Evolutionary conservation across 805 yeast genomes (phyloP), one percentile per base, ranked within the genome.

Genomic region (Metschnikowia borealis): DNA sequence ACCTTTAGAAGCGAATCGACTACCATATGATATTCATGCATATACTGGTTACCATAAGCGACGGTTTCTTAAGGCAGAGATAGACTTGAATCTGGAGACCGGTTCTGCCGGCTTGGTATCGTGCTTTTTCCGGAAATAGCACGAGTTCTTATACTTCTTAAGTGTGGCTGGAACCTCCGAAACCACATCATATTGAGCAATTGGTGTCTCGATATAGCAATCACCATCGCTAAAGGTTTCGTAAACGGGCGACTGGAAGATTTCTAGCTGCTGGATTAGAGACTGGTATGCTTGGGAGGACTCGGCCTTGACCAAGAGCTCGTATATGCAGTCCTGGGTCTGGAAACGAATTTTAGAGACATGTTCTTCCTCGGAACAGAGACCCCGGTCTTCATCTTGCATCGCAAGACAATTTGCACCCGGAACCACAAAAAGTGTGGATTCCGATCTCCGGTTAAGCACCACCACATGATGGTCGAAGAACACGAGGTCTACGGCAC

Each of bases 181-280:
- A n/a, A 31, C 20, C 6, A 54, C 17, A 32, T 54, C 56, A 17
- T 35, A 48, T n/a, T 26, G 43, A 5, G 55, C 55, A 14, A 51
- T 11, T 4, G 35, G n/a, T 2, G 51, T 48, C 14, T 45, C 49
- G 13, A 51, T 11, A 21, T 15, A 40, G 44, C 53, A 46, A 42
- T 54, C 56, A 5, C 26, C 15, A 15, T 47, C 53, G 14, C 51
- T 44, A n/a, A 33, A 29, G 4, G 21, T 13, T 26, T 40, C 38
- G 20, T 14, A 34, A 14, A 18, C 32, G 6, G 39, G 42, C 38
- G 18, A n/a, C 7, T 14, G 13, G 13, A 38, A n/a, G 7, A 21
- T 15, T 6, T 4, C 41, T 5, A 23, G 15, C 13, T 38, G 29
- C 34, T 10, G 18, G 14, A 2, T 20, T 13, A 39, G 13, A 15